Evolutionary conservation across 768 basidiomycete genomes (phyloP).

Genomic region (Tricholoma terreum): DNA sequence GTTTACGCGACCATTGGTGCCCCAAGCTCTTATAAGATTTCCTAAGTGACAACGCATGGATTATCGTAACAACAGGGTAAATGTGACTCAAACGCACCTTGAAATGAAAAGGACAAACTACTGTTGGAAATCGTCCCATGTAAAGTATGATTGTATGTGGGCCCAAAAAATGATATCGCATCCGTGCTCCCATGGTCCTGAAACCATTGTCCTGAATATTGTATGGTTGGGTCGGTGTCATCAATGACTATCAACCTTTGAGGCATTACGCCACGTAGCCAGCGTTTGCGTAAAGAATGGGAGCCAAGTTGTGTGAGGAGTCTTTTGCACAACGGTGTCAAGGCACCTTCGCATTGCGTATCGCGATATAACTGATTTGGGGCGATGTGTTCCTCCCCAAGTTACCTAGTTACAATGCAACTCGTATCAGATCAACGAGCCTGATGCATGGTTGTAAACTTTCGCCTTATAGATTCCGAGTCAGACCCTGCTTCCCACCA

Average conservation of each 20-base stretch:
- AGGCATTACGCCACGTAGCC: too few relatives aligned
- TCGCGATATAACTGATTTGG: too few relatives aligned
- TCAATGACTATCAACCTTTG: background rate
- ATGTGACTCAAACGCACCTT: background rate
- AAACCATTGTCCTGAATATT: background rate
- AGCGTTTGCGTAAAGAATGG: too few relatives aligned
- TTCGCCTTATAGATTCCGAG: too few relatives aligned
- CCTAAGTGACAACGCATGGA: background rate
- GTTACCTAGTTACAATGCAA: too few relatives aligned
- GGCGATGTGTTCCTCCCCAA: too few relatives aligned
- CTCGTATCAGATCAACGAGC: too few relatives aligned
- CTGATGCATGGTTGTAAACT: too few relatives aligned
- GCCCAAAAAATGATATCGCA: background rate
- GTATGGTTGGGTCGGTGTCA: background rate
- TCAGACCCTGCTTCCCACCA: too few relatives aligned
- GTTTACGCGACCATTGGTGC: constrained; percentile 15
- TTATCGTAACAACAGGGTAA: background rate
- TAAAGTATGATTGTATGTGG: background rate
- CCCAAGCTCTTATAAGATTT: constrained; percentile 14
- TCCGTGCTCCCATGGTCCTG: background rate
- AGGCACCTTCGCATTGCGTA: too few relatives aligned
- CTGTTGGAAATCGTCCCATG: background rate
- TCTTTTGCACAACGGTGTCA: too few relatives aligned
- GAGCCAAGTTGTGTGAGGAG: too few relatives aligned
- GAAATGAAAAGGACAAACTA: constrained; percentile 1